Base-by-base conservation (phyloP, 768 basidiomycete species). In the Auriscalpium orientale region DNA sequence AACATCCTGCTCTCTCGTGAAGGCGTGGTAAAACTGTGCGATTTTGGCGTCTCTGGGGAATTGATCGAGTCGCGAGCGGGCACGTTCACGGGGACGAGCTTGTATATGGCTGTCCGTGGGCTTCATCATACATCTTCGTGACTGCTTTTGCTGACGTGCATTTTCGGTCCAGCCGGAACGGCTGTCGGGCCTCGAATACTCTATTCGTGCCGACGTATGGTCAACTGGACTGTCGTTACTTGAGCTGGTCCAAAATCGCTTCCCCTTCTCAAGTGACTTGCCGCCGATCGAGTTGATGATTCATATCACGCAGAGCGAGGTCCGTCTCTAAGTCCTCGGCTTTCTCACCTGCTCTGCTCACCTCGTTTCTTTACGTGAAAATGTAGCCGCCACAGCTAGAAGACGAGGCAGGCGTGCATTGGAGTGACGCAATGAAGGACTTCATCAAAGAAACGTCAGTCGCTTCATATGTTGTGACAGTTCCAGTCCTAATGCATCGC, bases 21-120 rank as follows among this genome's bases (percentile, higher is more conserved):
- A 66, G 97, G 97, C 34, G 72, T 92, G 48, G 85, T 98, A 67
- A 97, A 94, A 70, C 78, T 99, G 4, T 86, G 82, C 68, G 97
- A 99, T 72, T 99, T 99, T 67, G 97, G 97, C 35, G 97, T 98
- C 18, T 98, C 95, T 28, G 97, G 95, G 44, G 91, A 97, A 71
- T 79, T 99, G 21, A 85, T 98, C 64, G 84, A 89, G 66, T 92
- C 89, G 51, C 71, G 89, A 59, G 97, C 97, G 15, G 91, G 90
- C 53, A 98, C 97, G 1, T 98, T 98, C 67, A 98, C 95, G 1
- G 97, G 97, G 8, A 98, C 95, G 46, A 93, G 93, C 67, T 89
- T 91, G 62, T 99, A 98, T 72, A 98, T 98, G 95, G 95, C 97
- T 62, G 95, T 98, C 65, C 71, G 95, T 83, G 33, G 22, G 43